These are phyloP conservation scores for Polyplosphaeria fusca DNA, from an alignment of 495 filamentous ascomycete species.

Conservation along the genomic window DNA sequence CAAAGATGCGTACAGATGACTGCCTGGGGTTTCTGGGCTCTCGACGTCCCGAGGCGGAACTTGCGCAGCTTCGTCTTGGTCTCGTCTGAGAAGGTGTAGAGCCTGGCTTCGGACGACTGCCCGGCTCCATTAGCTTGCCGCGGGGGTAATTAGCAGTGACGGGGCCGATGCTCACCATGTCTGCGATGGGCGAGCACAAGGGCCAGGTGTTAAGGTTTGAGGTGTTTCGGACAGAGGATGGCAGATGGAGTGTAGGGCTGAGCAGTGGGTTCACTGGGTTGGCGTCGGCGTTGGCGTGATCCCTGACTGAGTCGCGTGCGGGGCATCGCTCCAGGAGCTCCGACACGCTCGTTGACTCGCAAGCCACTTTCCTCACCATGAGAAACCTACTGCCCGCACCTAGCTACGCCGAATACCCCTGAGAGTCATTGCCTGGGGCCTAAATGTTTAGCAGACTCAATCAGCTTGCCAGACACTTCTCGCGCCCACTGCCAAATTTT, in stretches of 20 bases:
- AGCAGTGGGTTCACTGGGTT: slow-evolving; percentile 19
- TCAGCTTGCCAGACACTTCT: slow-evolving; percentile 70
- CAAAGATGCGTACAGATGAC: slow-evolving; percentile 73
- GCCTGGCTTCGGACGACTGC: slow-evolving; percentile 75
- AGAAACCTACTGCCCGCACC: slow-evolving; percentile 4
- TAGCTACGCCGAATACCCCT: slow-evolving; percentile 20
- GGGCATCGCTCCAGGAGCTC: slow-evolving; percentile 6
- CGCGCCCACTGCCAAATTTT: slow-evolving; percentile 57
- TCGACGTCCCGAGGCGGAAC: slow-evolving; percentile 85
- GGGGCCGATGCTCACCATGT: slow-evolving; percentile 6
- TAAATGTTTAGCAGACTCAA: slow-evolving; percentile 72
- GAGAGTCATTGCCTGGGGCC: not conserved
- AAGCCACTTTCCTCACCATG: not conserved
- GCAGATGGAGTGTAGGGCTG: slow-evolving; percentile 18
- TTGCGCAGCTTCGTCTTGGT: slow-evolving; percentile 84
- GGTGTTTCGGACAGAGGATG: slow-evolving; percentile 8
- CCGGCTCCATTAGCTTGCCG: slow-evolving; percentile 3
- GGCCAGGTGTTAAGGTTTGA: not conserved
- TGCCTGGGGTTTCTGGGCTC: slow-evolving; percentile 83
- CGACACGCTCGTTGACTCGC: slow-evolving; percentile 4
- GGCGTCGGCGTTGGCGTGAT: not conserved
- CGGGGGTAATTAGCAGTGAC: not conserved
- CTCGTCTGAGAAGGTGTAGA: slow-evolving; percentile 90
- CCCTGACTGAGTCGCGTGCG: slow-evolving; percentile 8
- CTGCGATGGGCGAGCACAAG: not conserved